phyloP scores from a whole-genome alignment of 352 stramenopile genomes.

The Elongisporangium prolatum region DNA sequence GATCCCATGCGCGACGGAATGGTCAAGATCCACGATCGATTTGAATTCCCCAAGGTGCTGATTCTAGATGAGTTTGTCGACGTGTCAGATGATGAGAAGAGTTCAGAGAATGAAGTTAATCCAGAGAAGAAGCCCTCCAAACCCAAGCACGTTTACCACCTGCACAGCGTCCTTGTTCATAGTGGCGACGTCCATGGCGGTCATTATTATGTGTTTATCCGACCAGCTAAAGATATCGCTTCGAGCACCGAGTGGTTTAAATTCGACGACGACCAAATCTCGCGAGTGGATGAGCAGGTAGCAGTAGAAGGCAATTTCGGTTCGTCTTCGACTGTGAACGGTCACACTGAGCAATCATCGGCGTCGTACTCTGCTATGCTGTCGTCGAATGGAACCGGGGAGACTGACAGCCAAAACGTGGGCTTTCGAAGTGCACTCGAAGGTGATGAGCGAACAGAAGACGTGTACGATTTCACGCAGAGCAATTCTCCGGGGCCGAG shows the following conservation, averaged over 20 bases:
- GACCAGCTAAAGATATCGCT: slow-evolving; percentile 58
- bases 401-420: not conserved
- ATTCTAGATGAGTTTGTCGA: slow-evolving; percentile 65
- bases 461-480: slow-evolving; percentile 37
- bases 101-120: not conserved
- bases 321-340: not conserved
- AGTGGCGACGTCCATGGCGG: slow-evolving; percentile 83
- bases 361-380: slow-evolving; percentile 44
- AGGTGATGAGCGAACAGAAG: slow-evolving; percentile 11
- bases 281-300: slow-evolving; percentile 56
- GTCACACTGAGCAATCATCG: not conserved
- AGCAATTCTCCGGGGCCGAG: slow-evolving; percentile 3
- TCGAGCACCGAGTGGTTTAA: slow-evolving; percentile 70
- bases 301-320: slow-evolving; percentile 82
- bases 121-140: slow-evolving; percentile 1
- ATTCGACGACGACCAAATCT: slow-evolving; percentile 87
- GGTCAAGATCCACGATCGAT: slow-evolving; percentile 88
- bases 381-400: slow-evolving; percentile 28
- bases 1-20: slow-evolving; percentile 82
- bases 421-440: slow-evolving; percentile 1
- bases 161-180: slow-evolving; percentile 84
- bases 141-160: slow-evolving; percentile 55
- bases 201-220: slow-evolving; percentile 90
- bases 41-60: slow-evolving; percentile 78
- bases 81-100: slow-evolving; percentile 10